phyloP scores from a whole-genome alignment of 352 stramenopile species.

The Phytophthora vignae region DNA sequence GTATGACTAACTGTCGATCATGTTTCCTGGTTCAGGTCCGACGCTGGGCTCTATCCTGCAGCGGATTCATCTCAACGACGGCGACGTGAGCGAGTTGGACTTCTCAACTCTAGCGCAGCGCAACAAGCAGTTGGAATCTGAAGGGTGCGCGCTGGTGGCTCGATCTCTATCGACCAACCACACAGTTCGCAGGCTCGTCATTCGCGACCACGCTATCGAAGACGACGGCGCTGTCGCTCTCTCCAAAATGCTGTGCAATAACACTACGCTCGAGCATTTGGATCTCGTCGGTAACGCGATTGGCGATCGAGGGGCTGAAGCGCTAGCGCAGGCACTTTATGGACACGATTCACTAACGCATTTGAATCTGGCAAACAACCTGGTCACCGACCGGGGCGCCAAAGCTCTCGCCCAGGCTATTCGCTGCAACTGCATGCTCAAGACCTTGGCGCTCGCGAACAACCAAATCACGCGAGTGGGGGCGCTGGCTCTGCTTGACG shows the following conservation, averaged over 20 bases:
- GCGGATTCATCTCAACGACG: conserved; percentile 66
- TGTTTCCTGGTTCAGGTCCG: conserved; percentile 38
- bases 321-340: conserved; percentile 73
- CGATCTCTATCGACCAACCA: conserved; percentile 69
- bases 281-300: conserved; percentile 79
- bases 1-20: conserved; percentile 8
- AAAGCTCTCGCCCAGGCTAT: conserved; percentile 60
- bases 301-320: conserved; percentile 62
- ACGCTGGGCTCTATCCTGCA: conserved; percentile 67
- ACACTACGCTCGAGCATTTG: conserved; percentile 72
- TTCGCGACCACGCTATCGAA: conserved; percentile 75
- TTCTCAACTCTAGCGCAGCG: conserved; percentile 67
- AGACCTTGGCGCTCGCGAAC: conserved; percentile 66
- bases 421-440: conserved; percentile 69
- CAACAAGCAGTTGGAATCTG: conserved; percentile 62
- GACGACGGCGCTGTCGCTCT: conserved; percentile 69
- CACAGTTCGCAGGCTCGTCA: conserved; percentile 68
- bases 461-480: conserved; percentile 64
- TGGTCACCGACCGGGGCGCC: conserved; percentile 66
- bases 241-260: conserved; percentile 76
- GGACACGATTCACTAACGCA: conserved; percentile 73
- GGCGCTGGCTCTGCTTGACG: conserved; percentile 58
- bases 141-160: conserved; percentile 67
- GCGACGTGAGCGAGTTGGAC: conserved; percentile 70
- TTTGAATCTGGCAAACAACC: conserved; percentile 66